These are phyloP conservation scores for Pittosporum tobira DNA, from an alignment of 129 eudicot genomes.

Conservation along the genomic window DNA sequence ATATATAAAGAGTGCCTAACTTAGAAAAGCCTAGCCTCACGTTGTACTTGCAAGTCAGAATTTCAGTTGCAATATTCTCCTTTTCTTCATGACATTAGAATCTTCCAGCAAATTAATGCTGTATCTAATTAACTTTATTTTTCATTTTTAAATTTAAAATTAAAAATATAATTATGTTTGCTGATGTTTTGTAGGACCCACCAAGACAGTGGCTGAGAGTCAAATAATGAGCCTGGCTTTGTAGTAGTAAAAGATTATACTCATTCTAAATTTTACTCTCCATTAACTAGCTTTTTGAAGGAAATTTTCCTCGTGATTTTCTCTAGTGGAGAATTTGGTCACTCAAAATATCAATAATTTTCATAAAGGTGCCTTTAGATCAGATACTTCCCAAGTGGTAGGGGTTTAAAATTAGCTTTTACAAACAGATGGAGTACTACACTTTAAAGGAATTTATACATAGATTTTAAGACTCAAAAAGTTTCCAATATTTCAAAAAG, in stretches of 20 bases:
- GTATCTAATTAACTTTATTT: background rate
- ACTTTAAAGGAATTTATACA: too few species aligned
- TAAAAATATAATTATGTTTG: too few species aligned
- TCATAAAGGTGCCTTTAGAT: too few species aligned
- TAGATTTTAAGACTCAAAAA: too few species aligned
- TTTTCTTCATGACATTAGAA: background rate
- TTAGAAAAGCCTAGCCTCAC: background rate
- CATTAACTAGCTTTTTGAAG: background rate
- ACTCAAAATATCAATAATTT: background rate
- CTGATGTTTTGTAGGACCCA: background rate
- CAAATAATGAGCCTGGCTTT: background rate
- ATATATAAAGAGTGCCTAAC: background rate
- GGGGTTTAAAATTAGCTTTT: too few species aligned
- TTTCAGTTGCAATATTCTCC: background rate
- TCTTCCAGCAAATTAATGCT: background rate
- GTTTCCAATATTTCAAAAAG: too few species aligned
- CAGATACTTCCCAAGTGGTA: too few species aligned
- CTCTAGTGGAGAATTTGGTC: background rate
- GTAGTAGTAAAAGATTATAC: background rate
- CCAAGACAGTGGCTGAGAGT: background rate
- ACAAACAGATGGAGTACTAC: too few species aligned
- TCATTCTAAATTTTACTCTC: background rate
- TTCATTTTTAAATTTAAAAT: background rate
- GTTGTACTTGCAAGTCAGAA: background rate
- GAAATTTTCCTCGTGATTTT: background rate